Evolutionary conservation across 805 yeast species (phyloP).

Genomic region (Schwanniomyces vanrijiae): DNA sequence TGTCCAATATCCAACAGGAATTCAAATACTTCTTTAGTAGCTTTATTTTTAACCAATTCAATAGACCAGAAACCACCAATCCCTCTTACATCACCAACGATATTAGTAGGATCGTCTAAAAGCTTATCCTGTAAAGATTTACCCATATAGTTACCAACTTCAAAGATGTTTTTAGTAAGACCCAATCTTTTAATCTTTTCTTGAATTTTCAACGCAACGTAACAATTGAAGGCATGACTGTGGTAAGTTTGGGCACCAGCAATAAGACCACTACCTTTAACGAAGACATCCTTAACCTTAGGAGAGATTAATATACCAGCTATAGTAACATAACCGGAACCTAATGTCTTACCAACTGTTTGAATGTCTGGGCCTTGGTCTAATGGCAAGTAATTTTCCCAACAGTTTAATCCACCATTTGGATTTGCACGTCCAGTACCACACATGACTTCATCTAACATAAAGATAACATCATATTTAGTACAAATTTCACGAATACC

Average conservation of each 20-base stretch:
- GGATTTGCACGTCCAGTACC: constrained; percentile 32
- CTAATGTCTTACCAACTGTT: constrained; percentile 31
- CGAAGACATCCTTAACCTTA: constrained; percentile 18
- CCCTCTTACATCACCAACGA: constrained; percentile 62
- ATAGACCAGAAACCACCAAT: constrained; percentile 60
- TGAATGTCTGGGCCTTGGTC: constrained; percentile 31
- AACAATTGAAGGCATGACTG: constrained; percentile 26
- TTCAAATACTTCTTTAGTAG: constrained; percentile 50
- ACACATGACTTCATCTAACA: constrained; percentile 38
- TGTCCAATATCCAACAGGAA: constrained; percentile 35
- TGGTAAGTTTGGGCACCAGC: constrained; percentile 26
- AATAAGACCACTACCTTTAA: constrained; percentile 18
- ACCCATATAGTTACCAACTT: constrained; percentile 46
- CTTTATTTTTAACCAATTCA: constrained; percentile 55
- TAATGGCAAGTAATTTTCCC: constrained; percentile 27
- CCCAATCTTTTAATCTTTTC: constrained; percentile 30
- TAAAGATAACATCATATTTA: constrained; percentile 30
- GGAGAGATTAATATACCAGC: constrained; percentile 31
- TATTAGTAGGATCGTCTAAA: constrained; percentile 8
- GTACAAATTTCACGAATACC: constrained; percentile 28
- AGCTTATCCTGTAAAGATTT: constrained; percentile 18
- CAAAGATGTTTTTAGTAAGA: constrained; percentile 39
- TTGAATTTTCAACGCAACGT: constrained; percentile 27
- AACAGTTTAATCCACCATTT: constrained; percentile 26
- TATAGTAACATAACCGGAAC: constrained; percentile 30